Base-by-base conservation (phyloP, 257 asterid genomes). In the Schizonepeta tenuifolia region DNA sequence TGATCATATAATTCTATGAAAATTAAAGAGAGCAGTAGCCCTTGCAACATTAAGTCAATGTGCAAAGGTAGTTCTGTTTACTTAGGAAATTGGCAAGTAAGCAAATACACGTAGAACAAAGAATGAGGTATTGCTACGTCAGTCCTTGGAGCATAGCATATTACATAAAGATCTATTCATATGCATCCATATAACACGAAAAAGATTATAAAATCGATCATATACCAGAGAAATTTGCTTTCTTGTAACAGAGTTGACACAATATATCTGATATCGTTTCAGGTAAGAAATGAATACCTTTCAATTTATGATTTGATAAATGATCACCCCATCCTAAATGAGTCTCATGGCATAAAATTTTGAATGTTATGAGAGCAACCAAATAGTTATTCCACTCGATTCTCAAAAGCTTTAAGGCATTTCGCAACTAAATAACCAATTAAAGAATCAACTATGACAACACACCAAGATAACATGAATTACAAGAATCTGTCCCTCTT, bases 11-110 rank as follows among this genome's bases (percentile, higher is more conserved):
- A 44, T n/a, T 46, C 7, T 13, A 41, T 20, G 20, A 33, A 13
- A 71, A 44, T 47, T 55, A 47, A 28, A 17, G 44, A 56, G 46
- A 72, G 33, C 70, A 63, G 67, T 65, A 59, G 4, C 20, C 33
- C 46, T 49, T 20, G 31, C 55, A 15, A 18, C 26, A 18, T 51
- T 51, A 51, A 51, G 43, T 51, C 41, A 21, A 9, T 40, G 43
- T 49, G 24, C 40, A 26, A 3, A n/a, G 33, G 17, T 7, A 13
- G 7, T 28, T 56, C 47, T 35, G n/a, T 22, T 57, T 6, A 40
- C 54, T 7, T 17, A 22, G 74, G 18, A 15, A 22, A 65, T 9
- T 73, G 53, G 43, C 62, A 60, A 59, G 36, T 31, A 31, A 31
- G 36, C 36, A 5, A 31, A 31, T 31, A 31, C 36, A 31, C 36